phyloP scores from a whole-genome alignment of 768 basidiomycete species.

The Postia placenta region DNA sequence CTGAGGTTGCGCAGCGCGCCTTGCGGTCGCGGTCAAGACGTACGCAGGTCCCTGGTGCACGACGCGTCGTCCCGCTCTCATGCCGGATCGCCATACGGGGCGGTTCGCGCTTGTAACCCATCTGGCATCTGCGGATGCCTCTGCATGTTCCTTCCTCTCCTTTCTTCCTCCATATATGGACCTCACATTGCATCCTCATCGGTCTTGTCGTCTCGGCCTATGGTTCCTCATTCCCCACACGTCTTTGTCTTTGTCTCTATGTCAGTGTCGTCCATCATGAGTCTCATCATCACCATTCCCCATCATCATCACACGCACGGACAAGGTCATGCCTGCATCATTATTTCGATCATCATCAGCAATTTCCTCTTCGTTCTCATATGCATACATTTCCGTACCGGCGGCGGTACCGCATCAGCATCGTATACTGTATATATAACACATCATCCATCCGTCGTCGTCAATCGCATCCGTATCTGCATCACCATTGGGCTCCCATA shows the following conservation, averaged over 20 bases:
- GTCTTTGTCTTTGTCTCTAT: not conserved
- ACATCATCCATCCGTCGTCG: not conserved
- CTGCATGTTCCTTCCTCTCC: not conserved
- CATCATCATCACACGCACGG: constrained; percentile 5
- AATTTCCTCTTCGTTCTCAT: not conserved
- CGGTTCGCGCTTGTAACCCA: too few relatives aligned
- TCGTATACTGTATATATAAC: not conserved
- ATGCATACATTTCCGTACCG: too few relatives aligned
- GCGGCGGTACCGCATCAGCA: too few relatives aligned
- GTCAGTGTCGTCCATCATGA: constrained; percentile 1
- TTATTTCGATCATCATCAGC: not conserved
- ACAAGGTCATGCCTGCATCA: not conserved
- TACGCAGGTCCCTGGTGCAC: not conserved
- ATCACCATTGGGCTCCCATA: too few relatives aligned
- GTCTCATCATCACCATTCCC: too few relatives aligned
- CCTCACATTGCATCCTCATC: not conserved
- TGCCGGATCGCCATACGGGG: too few relatives aligned
- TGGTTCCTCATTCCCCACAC: not conserved
- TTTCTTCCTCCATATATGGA: not conserved
- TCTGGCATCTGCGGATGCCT: not conserved
- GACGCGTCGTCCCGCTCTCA: too few relatives aligned
- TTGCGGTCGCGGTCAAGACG: not conserved
- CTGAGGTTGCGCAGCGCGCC: not conserved
- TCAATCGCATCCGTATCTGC: not conserved
- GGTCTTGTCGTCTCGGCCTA: not conserved